Percentiles rank a stretch among this genome's conserved stretches.
These are phyloP conservation scores for Phyllosticta ampelicida DNA, from an alignment of 2,329 filamentous ascomycete species.

Conservation along the genomic window DNA sequence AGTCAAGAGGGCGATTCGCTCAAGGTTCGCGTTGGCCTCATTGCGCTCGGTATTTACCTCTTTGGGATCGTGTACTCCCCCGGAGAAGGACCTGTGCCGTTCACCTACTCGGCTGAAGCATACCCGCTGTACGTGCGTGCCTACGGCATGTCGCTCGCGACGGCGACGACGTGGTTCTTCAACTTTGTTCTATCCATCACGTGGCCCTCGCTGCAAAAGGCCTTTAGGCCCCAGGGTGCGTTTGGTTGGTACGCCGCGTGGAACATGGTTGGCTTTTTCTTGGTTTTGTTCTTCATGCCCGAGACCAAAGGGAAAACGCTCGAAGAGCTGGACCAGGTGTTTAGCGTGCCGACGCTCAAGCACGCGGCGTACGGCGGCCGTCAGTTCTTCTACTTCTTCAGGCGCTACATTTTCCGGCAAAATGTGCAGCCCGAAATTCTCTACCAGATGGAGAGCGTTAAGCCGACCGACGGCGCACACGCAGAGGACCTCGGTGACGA, in stretches of 20 bases:
- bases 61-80: constrained; percentile 44
- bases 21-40: constrained; percentile 19
- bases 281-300: constrained; percentile 40
- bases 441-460: constrained; percentile 12
- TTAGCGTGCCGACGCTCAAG: constrained; percentile 37
- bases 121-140: constrained; percentile 37
- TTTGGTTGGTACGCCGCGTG: constrained; percentile 48
- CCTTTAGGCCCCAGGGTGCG: constrained; percentile 41
- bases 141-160: constrained; percentile 34
- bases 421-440: constrained; percentile 18
- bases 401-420: constrained; percentile 22
- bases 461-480: background rate
- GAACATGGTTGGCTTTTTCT: constrained; percentile 44
- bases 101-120: constrained; percentile 33
- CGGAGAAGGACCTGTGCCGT: constrained; percentile 31
- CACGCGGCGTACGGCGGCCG: constrained; percentile 19
- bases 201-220: constrained; percentile 40
- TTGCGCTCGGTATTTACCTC: constrained; percentile 36
- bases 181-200: constrained; percentile 44
- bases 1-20: constrained; percentile 16
- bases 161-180: constrained; percentile 48
- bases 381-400: constrained; percentile 28
- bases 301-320: constrained; percentile 35
- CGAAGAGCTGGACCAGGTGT: constrained; percentile 40
- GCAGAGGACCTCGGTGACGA: constrained; percentile 1